Base-by-base conservation (phyloP, 306 rosid genomes). In the Lathyrus oleraceus region DNA sequence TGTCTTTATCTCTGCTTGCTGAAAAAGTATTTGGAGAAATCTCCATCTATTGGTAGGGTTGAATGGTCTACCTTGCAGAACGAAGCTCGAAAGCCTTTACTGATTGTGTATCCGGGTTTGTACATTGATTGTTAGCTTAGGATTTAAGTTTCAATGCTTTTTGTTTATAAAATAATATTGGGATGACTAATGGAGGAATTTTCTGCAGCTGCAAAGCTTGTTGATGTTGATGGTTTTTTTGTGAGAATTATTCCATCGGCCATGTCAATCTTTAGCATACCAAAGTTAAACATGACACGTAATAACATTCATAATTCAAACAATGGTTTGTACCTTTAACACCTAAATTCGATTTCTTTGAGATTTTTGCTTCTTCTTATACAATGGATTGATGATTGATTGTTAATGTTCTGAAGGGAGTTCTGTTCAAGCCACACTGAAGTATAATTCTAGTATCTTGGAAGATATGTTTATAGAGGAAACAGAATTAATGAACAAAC, bases 391-490 rank as follows among this genome's bases (percentile, higher is more conserved):
- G 67, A 79, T 71, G 30, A 39, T 72, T 67, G 54, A 20, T 35
- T 76, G 73, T 70, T 63, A 42, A 60, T 72, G 61, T 44, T 69
- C 42, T 49, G 63, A 81, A 94, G 96, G 87, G 79, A 79, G 73
- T 61, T 43, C 63, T 28, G 78, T 79, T 49, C 81, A 75, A 62
- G 78, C 99, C 68, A 91, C 97, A 30, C 97, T 96, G 1, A 91
- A 84, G 77, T 94, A 94, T 79, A 94, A 94, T 75, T 76, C 83
- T 52, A 91, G 97, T 78, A 94, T 94, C 79, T 68, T 91, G 83
- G 99, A 94, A 82, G 99, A 94, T 78, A 83, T 88, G 88, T 77
- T 81, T 76, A 71, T 88, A 56, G 96, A 88, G 83, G 96, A 91
- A 21, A 67, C 65, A 2, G 87, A 83, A 65, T 68, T 83, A 72